These are phyloP conservation scores for Auxenochlorella protothecoides DNA, from an alignment of 139 green algal genomes.

Conservation along the genomic window DNA sequence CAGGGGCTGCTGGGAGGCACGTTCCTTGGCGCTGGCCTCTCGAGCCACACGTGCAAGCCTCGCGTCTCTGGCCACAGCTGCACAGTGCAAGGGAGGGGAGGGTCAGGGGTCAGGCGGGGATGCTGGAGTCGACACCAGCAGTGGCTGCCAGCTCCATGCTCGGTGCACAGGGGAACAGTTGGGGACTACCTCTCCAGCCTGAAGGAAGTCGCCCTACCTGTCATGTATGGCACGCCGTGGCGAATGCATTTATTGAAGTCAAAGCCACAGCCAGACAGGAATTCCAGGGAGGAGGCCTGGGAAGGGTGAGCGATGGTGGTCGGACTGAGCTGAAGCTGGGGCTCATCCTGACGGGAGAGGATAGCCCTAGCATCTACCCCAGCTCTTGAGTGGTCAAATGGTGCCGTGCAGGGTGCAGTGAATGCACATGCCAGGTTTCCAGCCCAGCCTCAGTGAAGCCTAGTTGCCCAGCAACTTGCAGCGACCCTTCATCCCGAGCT, in stretches of 20 bases:
- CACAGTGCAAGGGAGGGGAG: background rate
- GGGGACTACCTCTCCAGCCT: background rate
- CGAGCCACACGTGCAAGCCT: conserved; percentile 2
- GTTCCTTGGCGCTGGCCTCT: background rate
- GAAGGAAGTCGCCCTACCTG: background rate
- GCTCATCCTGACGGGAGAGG: background rate
- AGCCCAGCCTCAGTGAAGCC: too few species aligned
- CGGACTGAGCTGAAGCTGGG: background rate
- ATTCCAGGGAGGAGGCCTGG: conserved; percentile 43
- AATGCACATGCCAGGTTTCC: too few species aligned
- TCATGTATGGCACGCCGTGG: background rate
- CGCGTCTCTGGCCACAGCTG: conserved; percentile 10
- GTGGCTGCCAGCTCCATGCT: conserved; percentile 2
- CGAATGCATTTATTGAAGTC: conserved; percentile 71
- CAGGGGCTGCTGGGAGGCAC: background rate
- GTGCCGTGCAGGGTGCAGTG: too few species aligned
- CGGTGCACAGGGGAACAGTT: conserved; percentile 19
- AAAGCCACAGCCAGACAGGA: conserved; percentile 56
- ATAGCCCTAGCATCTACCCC: background rate
- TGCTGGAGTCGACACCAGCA: conserved; percentile 40
- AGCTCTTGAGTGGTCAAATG: background rate
- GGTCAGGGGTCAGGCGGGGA: conserved; percentile 28
- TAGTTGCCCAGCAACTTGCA: too few species aligned
- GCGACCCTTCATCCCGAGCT: too few species aligned
- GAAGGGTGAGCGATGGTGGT: background rate